phyloP scores from a whole-genome alignment of 352 stramenopile species.

The Phytopythium kandeliae region DNA sequence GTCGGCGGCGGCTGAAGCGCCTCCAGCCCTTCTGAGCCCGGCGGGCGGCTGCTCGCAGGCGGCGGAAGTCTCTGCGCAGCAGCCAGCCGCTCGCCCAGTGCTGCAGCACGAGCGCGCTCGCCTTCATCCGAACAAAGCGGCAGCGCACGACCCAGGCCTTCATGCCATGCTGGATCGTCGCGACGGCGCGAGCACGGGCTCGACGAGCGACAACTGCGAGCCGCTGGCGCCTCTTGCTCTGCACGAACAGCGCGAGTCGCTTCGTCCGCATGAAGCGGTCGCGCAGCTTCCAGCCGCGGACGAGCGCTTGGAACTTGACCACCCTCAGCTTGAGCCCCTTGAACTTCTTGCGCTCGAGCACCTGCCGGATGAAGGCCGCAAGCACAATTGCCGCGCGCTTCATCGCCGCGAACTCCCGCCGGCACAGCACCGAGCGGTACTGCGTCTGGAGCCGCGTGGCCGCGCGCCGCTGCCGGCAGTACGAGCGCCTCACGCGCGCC shows the following conservation, averaged over 20 bases:
- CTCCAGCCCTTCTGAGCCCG: constrained; percentile 43
- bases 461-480: constrained; percentile 17
- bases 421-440: constrained; percentile 32
- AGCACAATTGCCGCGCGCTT: constrained; percentile 58
- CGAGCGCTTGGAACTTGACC: constrained; percentile 57
- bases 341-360: constrained; percentile 60
- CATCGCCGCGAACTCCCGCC: constrained; percentile 36
- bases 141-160: constrained; percentile 40
- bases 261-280: constrained; percentile 22
- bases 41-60: constrained; percentile 15
- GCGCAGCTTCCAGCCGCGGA: constrained; percentile 37
- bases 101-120: constrained; percentile 29
- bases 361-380: constrained; percentile 61
- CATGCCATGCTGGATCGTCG: constrained; percentile 41
- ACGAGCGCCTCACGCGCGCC: constrained; percentile 24
- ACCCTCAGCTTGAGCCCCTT: constrained; percentile 53
- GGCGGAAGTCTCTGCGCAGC: constrained; percentile 35
- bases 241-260: constrained; percentile 24
- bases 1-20: constrained; percentile 21
- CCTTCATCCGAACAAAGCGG: constrained; percentile 29
- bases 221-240: constrained; percentile 40
- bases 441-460: constrained; percentile 40
- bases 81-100: constrained; percentile 52
- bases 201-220: constrained; percentile 15
- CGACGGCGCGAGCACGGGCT: constrained; percentile 24